phyloP scores from a whole-genome alignment of 352 stramenopile genomes.

The Aphanomyces stellatus region DNA sequence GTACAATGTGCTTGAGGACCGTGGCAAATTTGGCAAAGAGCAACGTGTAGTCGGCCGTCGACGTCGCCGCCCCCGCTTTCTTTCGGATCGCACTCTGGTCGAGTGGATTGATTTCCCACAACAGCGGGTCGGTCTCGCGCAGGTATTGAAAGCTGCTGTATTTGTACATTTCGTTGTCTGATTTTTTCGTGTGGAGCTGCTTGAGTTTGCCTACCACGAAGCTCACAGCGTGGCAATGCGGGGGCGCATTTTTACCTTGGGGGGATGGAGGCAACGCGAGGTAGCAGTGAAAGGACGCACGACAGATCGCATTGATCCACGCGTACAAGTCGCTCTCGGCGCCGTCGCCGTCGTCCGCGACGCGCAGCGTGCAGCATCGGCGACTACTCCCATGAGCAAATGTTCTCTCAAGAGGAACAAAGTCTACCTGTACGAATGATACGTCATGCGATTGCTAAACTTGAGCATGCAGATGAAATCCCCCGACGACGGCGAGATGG shows the following conservation, averaged over 20 bases:
- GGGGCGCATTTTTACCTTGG: neutral
- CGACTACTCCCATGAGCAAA: conserved; percentile 1
- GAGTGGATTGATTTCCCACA: conserved; percentile 79
- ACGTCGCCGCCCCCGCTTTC: conserved; percentile 41
- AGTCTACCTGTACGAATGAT: conserved; percentile 51
- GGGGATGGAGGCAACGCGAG: conserved; percentile 25
- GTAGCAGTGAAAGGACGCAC: conserved; percentile 63
- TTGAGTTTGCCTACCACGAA: neutral
- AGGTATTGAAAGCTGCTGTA: conserved; percentile 70
- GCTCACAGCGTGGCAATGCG: neutral
- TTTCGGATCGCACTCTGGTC: conserved; percentile 69
- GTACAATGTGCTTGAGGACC: conserved; percentile 61
- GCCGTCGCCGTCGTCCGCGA: conserved; percentile 51
- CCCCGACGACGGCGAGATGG: conserved; percentile 55
- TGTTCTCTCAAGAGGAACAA: neutral
- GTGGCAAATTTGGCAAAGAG: conserved; percentile 54
- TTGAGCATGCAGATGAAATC: conserved; percentile 60
- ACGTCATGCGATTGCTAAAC: conserved; percentile 57
- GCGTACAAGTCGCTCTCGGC: conserved; percentile 25
- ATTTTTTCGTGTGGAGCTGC: conserved; percentile 6
- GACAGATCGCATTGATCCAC: conserved; percentile 62
- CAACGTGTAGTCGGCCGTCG: conserved; percentile 46
- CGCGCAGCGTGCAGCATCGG: conserved; percentile 38
- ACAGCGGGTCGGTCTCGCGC: conserved; percentile 61
- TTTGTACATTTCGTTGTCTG: conserved; percentile 30